Conservation (phyloP, 73 alveolate species). For the Tetrahymena elliotti region DNA sequence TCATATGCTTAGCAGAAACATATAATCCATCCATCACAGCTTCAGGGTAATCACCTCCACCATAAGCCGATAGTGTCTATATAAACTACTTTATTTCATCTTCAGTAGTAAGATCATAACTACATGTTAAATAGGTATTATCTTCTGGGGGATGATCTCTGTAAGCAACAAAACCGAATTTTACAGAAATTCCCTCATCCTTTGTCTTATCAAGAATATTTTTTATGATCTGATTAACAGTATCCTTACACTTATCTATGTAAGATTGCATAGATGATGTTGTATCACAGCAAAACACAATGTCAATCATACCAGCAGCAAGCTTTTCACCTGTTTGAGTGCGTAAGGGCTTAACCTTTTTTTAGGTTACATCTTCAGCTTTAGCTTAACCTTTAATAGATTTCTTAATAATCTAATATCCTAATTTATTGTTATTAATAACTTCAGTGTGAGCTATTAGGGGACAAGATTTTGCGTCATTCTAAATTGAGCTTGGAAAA, state of each 20-base stretch:
- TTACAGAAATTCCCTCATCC: slow-evolving; percentile 34
- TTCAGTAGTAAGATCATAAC: slow-evolving; percentile 55
- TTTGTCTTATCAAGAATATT: slow-evolving; percentile 42
- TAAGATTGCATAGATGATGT: slow-evolving; percentile 64
- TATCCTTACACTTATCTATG: slow-evolving; percentile 54
- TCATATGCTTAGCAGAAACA: slow-evolving; percentile 49
- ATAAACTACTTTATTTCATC: slow-evolving; percentile 41
- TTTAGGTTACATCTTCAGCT: neutral
- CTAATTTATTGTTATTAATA: neutral
- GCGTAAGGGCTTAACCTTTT: neutral
- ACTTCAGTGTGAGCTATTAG: neutral
- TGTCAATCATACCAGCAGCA: slow-evolving; percentile 37
- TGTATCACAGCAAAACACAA: slow-evolving; percentile 66
- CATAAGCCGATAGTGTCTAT: slow-evolving; percentile 40
- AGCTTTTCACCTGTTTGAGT: neutral
- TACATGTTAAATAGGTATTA: slow-evolving; percentile 50
- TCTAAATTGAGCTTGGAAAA: neutral
- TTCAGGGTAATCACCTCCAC: slow-evolving; percentile 75
- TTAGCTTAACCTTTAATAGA: neutral
- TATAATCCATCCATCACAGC: slow-evolving; percentile 73
- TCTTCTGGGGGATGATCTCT: slow-evolving; percentile 73
- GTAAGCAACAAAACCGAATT: slow-evolving; percentile 65
- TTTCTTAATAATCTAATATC: neutral
- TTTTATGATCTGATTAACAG: slow-evolving; percentile 36
- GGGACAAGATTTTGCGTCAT: neutral